A percentile compares a stretch with the other conserved stretches of the same genome.
These are phyloP conservation scores for Aspergillus campestris DNA, from an alignment of 495 filamentous ascomycete genomes.

Conservation along the genomic window DNA sequence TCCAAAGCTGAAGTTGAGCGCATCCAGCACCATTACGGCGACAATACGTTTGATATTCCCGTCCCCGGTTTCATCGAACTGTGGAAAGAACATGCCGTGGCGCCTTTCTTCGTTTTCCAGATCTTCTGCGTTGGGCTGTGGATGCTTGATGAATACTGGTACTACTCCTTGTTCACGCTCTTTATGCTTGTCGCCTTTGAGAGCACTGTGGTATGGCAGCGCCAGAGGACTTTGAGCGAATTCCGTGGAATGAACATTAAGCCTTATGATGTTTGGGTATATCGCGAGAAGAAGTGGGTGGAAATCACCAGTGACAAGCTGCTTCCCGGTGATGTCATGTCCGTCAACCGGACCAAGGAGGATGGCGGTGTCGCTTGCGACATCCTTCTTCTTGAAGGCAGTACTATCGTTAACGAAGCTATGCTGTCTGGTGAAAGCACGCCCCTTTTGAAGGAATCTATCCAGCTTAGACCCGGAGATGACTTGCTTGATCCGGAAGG, in stretches of 20 bases:
- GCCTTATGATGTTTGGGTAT: slow-evolving; percentile 89
- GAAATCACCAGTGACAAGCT: slow-evolving; percentile 91
- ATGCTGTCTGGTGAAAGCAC: slow-evolving; percentile 99
- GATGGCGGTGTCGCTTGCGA: slow-evolving; percentile 96
- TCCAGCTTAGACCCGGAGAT: slow-evolving; percentile 81
- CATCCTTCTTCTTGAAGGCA: slow-evolving; percentile 89
- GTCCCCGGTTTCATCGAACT: slow-evolving; percentile 92
- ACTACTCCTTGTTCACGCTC: slow-evolving; percentile 96
- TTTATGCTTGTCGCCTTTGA: slow-evolving; percentile 98
- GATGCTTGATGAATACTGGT: slow-evolving; percentile 99
- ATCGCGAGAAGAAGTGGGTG: slow-evolving; percentile 74
- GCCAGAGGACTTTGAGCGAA: slow-evolving; percentile 91
- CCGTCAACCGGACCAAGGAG: slow-evolving; percentile 90
- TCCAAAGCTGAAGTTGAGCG: slow-evolving; percentile 63
- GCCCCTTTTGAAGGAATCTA: slow-evolving; percentile 89
- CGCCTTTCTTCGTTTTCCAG: slow-evolving; percentile 99
- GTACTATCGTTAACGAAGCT: slow-evolving; percentile 96
- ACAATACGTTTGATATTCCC: slow-evolving; percentile 96
- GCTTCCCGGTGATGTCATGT: slow-evolving; percentile 91
- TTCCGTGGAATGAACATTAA: slow-evolving; percentile 99
- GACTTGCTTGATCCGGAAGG: slow-evolving; percentile 83
- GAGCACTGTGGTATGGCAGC: slow-evolving; percentile 98
- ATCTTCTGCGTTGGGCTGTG: slow-evolving; percentile 97
- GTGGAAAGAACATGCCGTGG: slow-evolving; percentile 96
- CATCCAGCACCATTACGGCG: slow-evolving; percentile 85